Conservation (phyloP, 345 rosid genomes). For the Microthlaspi erraticum region DNA sequence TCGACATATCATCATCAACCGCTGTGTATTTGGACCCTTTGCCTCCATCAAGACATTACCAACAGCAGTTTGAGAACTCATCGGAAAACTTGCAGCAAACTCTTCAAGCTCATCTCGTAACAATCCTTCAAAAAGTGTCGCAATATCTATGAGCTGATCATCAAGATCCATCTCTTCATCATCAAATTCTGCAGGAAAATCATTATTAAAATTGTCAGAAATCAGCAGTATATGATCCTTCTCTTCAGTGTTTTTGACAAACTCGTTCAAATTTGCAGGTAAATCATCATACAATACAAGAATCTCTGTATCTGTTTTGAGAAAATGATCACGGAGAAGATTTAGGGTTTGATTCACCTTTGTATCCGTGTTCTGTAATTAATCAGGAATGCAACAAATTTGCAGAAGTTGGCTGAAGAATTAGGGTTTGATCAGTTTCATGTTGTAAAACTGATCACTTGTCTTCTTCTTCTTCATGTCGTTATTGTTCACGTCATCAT, state of each 20-base stretch:
- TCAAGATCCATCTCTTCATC: slow-evolving; percentile 8
- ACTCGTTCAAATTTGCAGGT: not conserved
- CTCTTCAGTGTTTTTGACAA: not conserved
- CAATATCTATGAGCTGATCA: slow-evolving; percentile 9
- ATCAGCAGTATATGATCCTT: not conserved
- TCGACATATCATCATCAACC: too few species aligned
- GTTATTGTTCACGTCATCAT: too few species aligned
- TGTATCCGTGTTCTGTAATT: too few species aligned
- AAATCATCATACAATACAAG: not conserved
- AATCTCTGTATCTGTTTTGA: not conserved
- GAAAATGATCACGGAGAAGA: not conserved
- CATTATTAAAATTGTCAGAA: not conserved
- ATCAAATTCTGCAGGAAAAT: not conserved
- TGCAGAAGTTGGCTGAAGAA: not conserved
- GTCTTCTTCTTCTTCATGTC: not conserved
- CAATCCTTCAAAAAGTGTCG: not conserved
- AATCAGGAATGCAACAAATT: too few species aligned
- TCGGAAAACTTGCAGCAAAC: too few species aligned
- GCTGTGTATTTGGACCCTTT: too few species aligned
- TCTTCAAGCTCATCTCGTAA: not conserved
- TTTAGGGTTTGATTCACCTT: not conserved
- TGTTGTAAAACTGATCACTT: not conserved
- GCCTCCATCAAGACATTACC: too few species aligned
- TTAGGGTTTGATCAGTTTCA: not conserved
- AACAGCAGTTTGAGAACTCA: too few species aligned